These are phyloP conservation scores for Thelonectria discophora DNA, from an alignment of 2,329 filamentous ascomycete species.

Conservation along the genomic window DNA sequence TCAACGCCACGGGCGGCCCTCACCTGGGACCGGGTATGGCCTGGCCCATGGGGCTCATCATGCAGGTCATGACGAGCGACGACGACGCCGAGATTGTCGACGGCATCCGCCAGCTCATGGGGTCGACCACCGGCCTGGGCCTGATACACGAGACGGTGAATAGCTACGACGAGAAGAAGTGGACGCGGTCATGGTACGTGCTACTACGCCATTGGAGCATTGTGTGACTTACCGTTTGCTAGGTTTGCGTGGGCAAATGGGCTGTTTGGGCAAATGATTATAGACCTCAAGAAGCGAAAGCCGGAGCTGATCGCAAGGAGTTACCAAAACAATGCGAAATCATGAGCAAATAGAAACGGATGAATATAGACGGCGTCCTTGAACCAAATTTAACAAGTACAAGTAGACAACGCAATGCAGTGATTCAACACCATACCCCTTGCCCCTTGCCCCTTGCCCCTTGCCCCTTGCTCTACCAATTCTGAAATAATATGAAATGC, in stretches of 20 bases:
- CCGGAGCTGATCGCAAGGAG: constrained; percentile 67
- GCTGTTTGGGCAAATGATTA: constrained; percentile 83
- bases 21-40: constrained; percentile 72
- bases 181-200: constrained; percentile 50
- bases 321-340: constrained; percentile 51
- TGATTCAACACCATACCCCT: constrained; percentile 9
- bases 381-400: constrained; percentile 6
- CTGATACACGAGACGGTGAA: constrained; percentile 75
- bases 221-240: neutral
- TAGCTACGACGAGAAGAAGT: constrained; percentile 44
- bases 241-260: constrained; percentile 93
- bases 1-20: constrained; percentile 62
- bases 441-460: no score
- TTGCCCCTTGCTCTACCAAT: neutral
- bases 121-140: constrained; percentile 75
- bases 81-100: constrained; percentile 76
- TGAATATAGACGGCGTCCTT: constrained; percentile 3
- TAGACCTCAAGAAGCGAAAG: constrained; percentile 78
- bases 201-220: neutral
- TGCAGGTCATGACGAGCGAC: constrained; percentile 80
- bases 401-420: neutral
- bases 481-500: neutral
- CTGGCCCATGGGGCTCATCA: constrained; percentile 88
- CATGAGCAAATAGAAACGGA: constrained; percentile 10
- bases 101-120: constrained; percentile 71